Base-by-base conservation (phyloP, 2,329 filamentous ascomycete genomes). In the Clonostachys chloroleuca region DNA sequence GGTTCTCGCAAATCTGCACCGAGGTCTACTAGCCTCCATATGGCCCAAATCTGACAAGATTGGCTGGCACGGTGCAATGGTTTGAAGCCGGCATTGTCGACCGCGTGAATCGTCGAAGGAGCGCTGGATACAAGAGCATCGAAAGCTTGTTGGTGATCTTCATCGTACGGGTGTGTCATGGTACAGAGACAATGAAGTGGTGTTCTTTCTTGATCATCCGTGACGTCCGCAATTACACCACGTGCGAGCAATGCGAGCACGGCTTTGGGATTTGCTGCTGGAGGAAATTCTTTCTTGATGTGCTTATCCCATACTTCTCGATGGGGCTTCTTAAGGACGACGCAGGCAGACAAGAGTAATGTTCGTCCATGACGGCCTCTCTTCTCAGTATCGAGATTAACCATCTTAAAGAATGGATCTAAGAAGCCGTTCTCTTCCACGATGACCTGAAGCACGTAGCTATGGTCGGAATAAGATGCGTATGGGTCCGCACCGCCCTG, bases 1-100 rank as follows among this genome's bases (percentile, higher is more conserved):
- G 36, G 40, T 1, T 47, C 51, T 6, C 46, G 44, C 5, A 44
- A 18, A 35, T 58, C 51, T 4, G 52, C 54, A 12, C 54, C 53
- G 12, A 47, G 30, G 2, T 44, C 34, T 6, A 56, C 40, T 6
- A 59, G 43, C 18, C 47, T 33, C 4, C 47, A 35, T 18, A 55
- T 41, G 13, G 20, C 37, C 42, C 20, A 43, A 17, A 14, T 17
- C 16, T 40, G 36, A 40, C 36, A 10, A 12, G 12, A n/a, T 5
- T 40, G 36, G 12, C 14, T n/a, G 16, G 40, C 40, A 16, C 17
- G 40, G 24, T 41, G 40, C 16, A 41, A 10, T 17, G 40, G 40
- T 17, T 14, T 41, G 12, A 12, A 17, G 16, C 40, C 40, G 13
- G 12, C 13, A 14, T 17, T 20, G 24, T 41, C 40, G 13, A 4